These are phyloP conservation scores for Mitragyna speciosa DNA, from an alignment of 257 asterid genomes.

Conservation along the genomic window DNA sequence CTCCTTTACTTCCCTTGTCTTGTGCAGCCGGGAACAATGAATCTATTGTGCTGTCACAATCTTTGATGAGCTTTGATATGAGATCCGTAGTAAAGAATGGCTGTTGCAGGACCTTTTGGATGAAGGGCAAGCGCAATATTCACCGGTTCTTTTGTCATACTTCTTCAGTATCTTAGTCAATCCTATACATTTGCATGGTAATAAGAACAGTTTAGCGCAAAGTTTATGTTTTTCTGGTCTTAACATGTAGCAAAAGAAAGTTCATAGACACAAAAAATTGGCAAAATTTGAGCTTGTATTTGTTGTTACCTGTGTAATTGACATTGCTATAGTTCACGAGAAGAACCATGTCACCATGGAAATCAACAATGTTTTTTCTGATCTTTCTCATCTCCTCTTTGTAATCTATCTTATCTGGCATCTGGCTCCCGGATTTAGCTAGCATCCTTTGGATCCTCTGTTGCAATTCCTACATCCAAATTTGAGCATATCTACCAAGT, in stretches of 20 bases:
- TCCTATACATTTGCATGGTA: slow-evolving; percentile 32
- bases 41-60: slow-evolving; percentile 76
- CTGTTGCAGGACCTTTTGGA: slow-evolving; percentile 67
- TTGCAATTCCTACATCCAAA: slow-evolving; percentile 61
- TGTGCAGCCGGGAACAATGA: slow-evolving; percentile 51
- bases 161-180: slow-evolving; percentile 86
- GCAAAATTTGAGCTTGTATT: too few relatives aligned
- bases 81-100: slow-evolving; percentile 86
- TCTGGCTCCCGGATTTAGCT: slow-evolving; percentile 41
- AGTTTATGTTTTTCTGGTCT: not conserved
- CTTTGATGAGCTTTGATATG: slow-evolving; percentile 81
- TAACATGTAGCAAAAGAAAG: too few relatives aligned
- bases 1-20: slow-evolving; percentile 11
- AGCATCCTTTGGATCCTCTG: slow-evolving; percentile 64
- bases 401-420: slow-evolving; percentile 42
- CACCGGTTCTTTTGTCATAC: slow-evolving; percentile 88
- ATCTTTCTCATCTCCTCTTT: slow-evolving; percentile 58
- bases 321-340: slow-evolving; percentile 74
- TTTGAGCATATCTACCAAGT: not conserved
- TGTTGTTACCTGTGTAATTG: slow-evolving; percentile 40
- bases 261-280: not conserved
- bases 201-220: not conserved
- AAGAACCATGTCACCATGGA: slow-evolving; percentile 97
- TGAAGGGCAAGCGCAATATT: slow-evolving; percentile 62
- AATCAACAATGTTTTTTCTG: slow-evolving; percentile 80